Base-by-base conservation (phyloP, 805 yeast genomes). In the Candida pseudoglaebosa region DNA sequence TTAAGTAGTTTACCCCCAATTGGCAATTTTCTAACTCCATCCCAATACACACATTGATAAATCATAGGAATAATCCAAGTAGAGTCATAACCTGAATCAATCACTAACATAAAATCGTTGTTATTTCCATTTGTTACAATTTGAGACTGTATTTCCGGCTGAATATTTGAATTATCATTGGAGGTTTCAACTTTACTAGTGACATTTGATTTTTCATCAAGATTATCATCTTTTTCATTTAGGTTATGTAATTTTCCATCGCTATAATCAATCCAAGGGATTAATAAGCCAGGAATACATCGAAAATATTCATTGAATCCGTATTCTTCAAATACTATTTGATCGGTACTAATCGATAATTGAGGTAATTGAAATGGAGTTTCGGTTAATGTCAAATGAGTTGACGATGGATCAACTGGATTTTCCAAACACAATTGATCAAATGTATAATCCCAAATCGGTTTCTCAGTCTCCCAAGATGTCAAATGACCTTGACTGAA, bases 291-390 rank as follows among this genome's bases (percentile, higher is more conserved):
- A 0, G 78, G 71, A 0, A 84, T 77, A 16, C 85, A 75, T 42
- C 95, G 70, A 46, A 80, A 84, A 42, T 85, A 73, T 22, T 78
- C 74, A 10, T 71, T 71, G 53, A 93, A 84, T 3, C 87, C 95
- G 54, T 82, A 93, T 54, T 93, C 98, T 59, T 93, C 99, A 63
- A 95, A 91, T 0, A 93, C 75, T 0, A 93, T 84, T 61, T 89
- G 96, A 57, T 93, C 98, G 12, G 87, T 83, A 57, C 84, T 84
- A 48, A 80, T 80, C 26, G 95, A 84, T 22, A 91, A 69, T 38
- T 80, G 82, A 2, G 96, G 93, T 22, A 91, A 63, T 37, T 88
- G 84, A 54, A 83, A 80, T 17, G 95, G 91, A 4, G 87, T 69
- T 52, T 93, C 97, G 2, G 90, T 80, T 35, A 86, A 70, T 0